Evolutionary conservation across 495 filamentous ascomycete genomes (phyloP).

Genomic region (Cenococcum geophilum): DNA sequence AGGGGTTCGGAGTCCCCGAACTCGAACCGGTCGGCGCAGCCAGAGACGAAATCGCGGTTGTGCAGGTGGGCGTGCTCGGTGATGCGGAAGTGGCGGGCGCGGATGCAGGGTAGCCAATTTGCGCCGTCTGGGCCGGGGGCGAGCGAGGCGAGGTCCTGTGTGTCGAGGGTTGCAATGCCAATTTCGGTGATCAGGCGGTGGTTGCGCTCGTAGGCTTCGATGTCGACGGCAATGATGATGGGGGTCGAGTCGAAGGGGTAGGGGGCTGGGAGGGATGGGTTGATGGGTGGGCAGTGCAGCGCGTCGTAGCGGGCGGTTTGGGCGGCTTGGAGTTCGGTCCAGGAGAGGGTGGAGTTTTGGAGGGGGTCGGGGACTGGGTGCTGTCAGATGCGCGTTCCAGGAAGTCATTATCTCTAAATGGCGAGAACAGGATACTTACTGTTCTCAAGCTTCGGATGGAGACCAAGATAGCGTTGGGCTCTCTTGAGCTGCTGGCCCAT

Average conservation of each 20-base stretch:
- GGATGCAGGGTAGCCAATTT: constrained; percentile 60
- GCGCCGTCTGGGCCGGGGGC: constrained; percentile 54
- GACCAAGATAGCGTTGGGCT: constrained; percentile 62
- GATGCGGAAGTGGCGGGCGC: constrained; percentile 69
- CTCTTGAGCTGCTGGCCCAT: constrained; percentile 52
- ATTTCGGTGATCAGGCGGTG: constrained; percentile 68
- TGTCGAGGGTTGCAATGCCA: constrained; percentile 79
- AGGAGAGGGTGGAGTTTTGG: constrained; percentile 24
- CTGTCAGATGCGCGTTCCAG: neutral
- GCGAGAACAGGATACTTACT: constrained; percentile 6
- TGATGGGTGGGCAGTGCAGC: constrained; percentile 32
- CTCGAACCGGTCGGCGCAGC: constrained; percentile 67
- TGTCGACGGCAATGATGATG: constrained; percentile 72
- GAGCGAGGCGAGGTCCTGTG: constrained; percentile 46
- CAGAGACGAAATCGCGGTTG: constrained; percentile 60
- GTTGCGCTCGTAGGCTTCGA: constrained; percentile 70
- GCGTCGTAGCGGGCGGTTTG: neutral
- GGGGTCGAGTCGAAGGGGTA: constrained; percentile 47
- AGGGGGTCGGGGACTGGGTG: constrained; percentile 13
- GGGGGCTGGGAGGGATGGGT: constrained; percentile 38
- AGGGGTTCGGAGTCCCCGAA: constrained; percentile 55
- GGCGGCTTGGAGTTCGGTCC: constrained; percentile 25
- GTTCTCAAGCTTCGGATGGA: constrained; percentile 39
- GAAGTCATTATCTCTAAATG: neutral
- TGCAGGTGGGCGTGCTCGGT: constrained; percentile 55